phyloP scores from a whole-genome alignment of 257 asterid species.

The Scutellaria minor region DNA sequence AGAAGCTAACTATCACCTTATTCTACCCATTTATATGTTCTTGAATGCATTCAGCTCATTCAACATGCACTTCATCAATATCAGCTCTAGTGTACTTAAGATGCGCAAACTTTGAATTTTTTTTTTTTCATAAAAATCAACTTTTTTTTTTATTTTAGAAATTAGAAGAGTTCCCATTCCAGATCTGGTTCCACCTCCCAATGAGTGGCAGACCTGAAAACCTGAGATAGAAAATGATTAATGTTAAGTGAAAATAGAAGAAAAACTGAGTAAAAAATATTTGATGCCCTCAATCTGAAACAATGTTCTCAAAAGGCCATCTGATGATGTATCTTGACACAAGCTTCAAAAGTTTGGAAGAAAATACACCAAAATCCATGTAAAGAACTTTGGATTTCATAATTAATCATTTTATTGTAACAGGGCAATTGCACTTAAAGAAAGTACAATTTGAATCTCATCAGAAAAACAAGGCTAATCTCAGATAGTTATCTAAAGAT shows the following conservation, averaged over 20 bases:
- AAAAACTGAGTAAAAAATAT: background rate
- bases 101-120: too few species aligned
- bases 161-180: slow-evolving; percentile 87
- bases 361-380: background rate
- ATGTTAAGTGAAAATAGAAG: background rate
- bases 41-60: too few species aligned
- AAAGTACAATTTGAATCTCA: background rate
- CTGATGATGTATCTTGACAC: background rate
- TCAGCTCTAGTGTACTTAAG: too few species aligned
- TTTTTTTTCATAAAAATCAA: too few species aligned
- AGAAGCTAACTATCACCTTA: too few species aligned
- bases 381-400: background rate
- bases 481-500: background rate
- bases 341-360: background rate
- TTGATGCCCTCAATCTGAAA: background rate
- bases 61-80: too few species aligned
- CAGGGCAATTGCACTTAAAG: background rate
- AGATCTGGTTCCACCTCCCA: slow-evolving; percentile 92
- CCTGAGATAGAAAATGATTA: slow-evolving; percentile 43
- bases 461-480: background rate
- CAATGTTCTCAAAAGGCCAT: background rate
- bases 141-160: too few species aligned
- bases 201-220: slow-evolving; percentile 77
- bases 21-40: too few species aligned
- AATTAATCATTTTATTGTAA: background rate